Evolutionary conservation across 192 early-diverging fungal species (phyloP), one percentile per base, ranked within the genome.

Genomic region (Phlyctochytrium planicorne): DNA sequence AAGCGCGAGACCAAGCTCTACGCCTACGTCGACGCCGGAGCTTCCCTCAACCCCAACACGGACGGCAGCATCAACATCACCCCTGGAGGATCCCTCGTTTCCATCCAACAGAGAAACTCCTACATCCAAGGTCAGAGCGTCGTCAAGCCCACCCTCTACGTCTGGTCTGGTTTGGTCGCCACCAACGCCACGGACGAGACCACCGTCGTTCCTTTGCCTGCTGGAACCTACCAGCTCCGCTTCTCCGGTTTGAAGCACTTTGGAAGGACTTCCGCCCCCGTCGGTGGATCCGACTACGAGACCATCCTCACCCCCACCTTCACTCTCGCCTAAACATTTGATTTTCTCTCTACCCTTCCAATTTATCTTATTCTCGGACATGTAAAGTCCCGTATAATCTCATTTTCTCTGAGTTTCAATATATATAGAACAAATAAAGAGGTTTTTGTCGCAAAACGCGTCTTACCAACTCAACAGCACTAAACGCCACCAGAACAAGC

Each of bases 221-320:
- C 62, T 32, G 75, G 71, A 33, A 37, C 34, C 23, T 76, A 77
- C 70, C 33, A 69, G 70, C 1, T 77, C 57, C 60, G 67, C 12
- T 60, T 68, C 35, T 29, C 67, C 17, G 75, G 67, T 25, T 27
- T 72, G 55, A 69, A 66, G 67, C 60, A 69, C 57, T 77, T 77
- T 73, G 47, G 55, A 4, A 10, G 55, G 10, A 25, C 10, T 4
- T 6, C 12, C 6, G 25, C 12, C 55, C 16, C 55, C 55, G 25
- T 29, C 25, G 55, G 12, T 27, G 40, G 40, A 6, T 14, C 6
- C 40, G 29, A 62, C 60, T 62, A 34, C 29, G 60, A 62, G 30
- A n/a, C 29, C 17, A 20, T 62, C 32, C 24, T 35, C 14, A 34
- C 60, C 14, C 60, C 60, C 32, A 33, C 16, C 29, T 62, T 62